These are phyloP conservation scores for Diaporthe citrichinensis DNA, from an alignment of 2,329 filamentous ascomycete genomes.

Conservation along the genomic window DNA sequence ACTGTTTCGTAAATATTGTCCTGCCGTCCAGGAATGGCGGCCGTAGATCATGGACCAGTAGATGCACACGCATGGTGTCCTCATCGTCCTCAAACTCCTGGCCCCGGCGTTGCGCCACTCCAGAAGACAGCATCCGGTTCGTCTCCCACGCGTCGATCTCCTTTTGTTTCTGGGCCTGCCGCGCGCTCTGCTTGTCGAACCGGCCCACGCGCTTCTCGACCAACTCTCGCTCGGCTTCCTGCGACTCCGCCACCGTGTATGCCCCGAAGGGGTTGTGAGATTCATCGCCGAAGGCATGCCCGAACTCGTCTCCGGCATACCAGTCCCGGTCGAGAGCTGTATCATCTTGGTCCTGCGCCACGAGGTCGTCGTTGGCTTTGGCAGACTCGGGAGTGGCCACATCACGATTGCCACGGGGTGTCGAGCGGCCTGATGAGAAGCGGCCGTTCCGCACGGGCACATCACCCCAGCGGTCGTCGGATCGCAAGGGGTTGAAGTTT, in stretches of 20 bases:
- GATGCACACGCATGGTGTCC: slow-evolving; percentile 88
- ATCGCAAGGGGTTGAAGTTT: slow-evolving; percentile 68
- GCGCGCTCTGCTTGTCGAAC: slow-evolving; percentile 76
- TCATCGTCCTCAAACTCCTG: slow-evolving; percentile 91
- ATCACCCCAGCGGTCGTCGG: slow-evolving; percentile 69
- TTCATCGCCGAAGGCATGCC: slow-evolving; percentile 89
- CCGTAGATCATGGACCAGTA: slow-evolving; percentile 92
- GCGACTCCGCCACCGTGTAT: slow-evolving; percentile 77
- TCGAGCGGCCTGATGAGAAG: slow-evolving; percentile 47
- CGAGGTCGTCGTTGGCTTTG: slow-evolving; percentile 64
- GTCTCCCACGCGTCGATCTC: slow-evolving; percentile 99
- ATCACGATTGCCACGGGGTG: slow-evolving; percentile 49
- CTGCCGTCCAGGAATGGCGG: slow-evolving; percentile 96
- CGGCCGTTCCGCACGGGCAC: slow-evolving; percentile 61
- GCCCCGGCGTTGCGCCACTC: slow-evolving; percentile 89
- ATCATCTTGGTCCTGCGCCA: slow-evolving; percentile 78
- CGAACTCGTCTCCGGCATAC: slow-evolving; percentile 89
- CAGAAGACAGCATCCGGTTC: slow-evolving; percentile 97
- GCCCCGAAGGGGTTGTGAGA: slow-evolving; percentile 92
- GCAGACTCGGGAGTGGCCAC: slow-evolving; percentile 54
- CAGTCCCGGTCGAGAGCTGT: slow-evolving; percentile 89
- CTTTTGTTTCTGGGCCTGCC: slow-evolving; percentile 87
- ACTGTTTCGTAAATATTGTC: slow-evolving; percentile 96
- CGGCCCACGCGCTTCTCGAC: slow-evolving; percentile 85
- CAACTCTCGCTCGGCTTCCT: slow-evolving; percentile 80